Evolutionary conservation across 371 early-diverging fungal species (phyloP).

Genomic region (Catenaria anguillulae): DNA sequence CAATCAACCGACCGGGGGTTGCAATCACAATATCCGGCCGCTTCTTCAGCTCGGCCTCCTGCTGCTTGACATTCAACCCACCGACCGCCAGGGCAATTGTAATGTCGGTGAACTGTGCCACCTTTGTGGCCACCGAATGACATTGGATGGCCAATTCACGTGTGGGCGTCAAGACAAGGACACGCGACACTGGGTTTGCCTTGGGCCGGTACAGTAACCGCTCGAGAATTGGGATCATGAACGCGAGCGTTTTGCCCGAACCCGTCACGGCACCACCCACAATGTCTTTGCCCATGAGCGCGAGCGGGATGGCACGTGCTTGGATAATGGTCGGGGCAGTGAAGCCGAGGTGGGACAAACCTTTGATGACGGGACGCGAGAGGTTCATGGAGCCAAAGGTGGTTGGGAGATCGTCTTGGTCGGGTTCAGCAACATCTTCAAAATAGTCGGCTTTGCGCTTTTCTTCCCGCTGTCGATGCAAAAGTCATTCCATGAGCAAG

Average conservation of each 20-base stretch:
- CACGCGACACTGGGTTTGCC: slow-evolving; percentile 64
- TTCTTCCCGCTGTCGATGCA: background rate
- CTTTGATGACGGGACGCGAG: slow-evolving; percentile 88
- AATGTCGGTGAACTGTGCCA: slow-evolving; percentile 80
- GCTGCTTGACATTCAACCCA: slow-evolving; percentile 78
- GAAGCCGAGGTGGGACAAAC: slow-evolving; percentile 76
- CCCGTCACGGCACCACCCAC: slow-evolving; percentile 99
- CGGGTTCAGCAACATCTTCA: background rate
- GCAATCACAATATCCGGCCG: slow-evolving; percentile 97
- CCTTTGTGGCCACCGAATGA: slow-evolving; percentile 74
- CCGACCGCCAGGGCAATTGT: slow-evolving; percentile 76
- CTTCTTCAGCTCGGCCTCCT: slow-evolving; percentile 78
- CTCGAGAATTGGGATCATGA: slow-evolving; percentile 94
- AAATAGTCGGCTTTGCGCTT: slow-evolving; percentile 7
- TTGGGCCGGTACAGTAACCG: slow-evolving; percentile 79
- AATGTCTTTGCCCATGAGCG: slow-evolving; percentile 94
- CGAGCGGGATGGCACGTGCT: slow-evolving; percentile 87
- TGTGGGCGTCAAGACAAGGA: slow-evolving; percentile 96
- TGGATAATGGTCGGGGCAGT: slow-evolving; percentile 95
- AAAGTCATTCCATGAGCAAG: background rate
- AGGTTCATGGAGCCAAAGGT: slow-evolving; percentile 81
- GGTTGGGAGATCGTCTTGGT: slow-evolving; percentile 15
- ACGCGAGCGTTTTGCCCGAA: slow-evolving; percentile 98
- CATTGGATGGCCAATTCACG: slow-evolving; percentile 98
- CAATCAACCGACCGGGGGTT: slow-evolving; percentile 99